Evolutionary conservation across 495 filamentous ascomycete genomes (phyloP), one percentile per base, ranked within the genome.

Genomic region (Lentithecium fluviatile): DNA sequence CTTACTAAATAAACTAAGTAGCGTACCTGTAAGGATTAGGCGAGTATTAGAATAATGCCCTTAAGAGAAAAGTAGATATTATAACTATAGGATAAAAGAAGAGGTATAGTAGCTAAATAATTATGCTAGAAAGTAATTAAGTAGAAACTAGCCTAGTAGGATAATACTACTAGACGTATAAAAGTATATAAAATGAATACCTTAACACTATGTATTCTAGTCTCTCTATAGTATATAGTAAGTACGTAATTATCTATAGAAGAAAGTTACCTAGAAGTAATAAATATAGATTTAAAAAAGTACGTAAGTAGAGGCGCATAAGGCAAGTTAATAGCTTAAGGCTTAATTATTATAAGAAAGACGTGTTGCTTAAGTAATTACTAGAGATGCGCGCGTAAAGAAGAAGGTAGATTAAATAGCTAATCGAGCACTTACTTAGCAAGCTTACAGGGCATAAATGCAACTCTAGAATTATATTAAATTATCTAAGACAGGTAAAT

Each of bases 201-300:
- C n/a, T n/a, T n/a, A n/a, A n/a, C n/a, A n/a, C n/a, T n/a, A n/a
- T 5, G 50, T 52, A 7, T 52, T 55, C 52, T 55, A 24, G 49
- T 52, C 49, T 3, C 49, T n/a, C 34, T 6, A 13, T 52, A 52
- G n/a, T 2, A 17, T 52, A 19, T 17, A 36, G 29, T 2, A 36
- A n/a, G 49, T 24, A 6, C 49, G 25, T 6, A 24, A 52, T 4
- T 6, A 25, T 13, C 29, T 29, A 52, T 10, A 37, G 15, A 6
- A 52, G 19, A 32, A 36, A 52, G 49, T 34, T 5, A 19, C 29
- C 13, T 20, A 52, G 25, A 11, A 36, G n/a, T 2, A 52, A 23
- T 24, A 37, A 25, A 3, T 52, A 52, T 24, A 52, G 49, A 24
- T 52, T 52, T n/a, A 52, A 36, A 52, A 52, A 36, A 36, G 23